A percentile compares a stretch with the other conserved stretches of the same genome.
These are phyloP conservation scores for Gleditsia sinensis DNA, from an alignment of 306 rosid genomes.

Conservation along the genomic window DNA sequence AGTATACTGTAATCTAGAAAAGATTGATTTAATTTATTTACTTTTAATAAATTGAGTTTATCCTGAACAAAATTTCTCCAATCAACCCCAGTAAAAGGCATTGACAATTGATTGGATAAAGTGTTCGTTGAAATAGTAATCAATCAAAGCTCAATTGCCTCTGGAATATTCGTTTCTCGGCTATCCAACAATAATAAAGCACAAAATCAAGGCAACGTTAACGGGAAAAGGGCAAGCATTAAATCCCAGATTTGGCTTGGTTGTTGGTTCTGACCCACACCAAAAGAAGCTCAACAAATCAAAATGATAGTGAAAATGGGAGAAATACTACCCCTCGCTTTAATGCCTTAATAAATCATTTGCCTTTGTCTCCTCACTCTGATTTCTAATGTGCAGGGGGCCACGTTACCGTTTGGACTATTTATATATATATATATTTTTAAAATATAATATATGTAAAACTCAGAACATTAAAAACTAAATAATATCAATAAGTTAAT, in stretches of 20 bases:
- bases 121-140: neutral
- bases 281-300: too few relatives aligned
- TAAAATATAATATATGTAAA: too few relatives aligned
- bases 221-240: constrained; percentile 42
- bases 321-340: too few relatives aligned
- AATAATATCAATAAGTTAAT: too few relatives aligned
- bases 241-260: constrained; percentile 7
- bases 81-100: neutral
- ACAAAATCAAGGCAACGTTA: constrained; percentile 19
- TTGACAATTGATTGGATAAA: neutral
- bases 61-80: neutral
- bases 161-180: neutral
- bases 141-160: neutral
- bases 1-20: neutral
- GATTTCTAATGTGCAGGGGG: constrained; percentile 30
- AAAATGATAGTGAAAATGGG: neutral
- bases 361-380: neutral
- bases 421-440: too few relatives aligned
- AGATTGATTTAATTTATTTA: too few relatives aligned
- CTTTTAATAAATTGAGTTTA: too few relatives aligned
- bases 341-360: neutral
- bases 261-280: constrained; percentile 16
- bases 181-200: neutral
- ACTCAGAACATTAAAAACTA: too few relatives aligned
- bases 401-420: constrained; percentile 43